These are phyloP conservation scores for Microbotryum scabiosae DNA, from an alignment of 1,284 basidiomycete species.

Conservation along the genomic window DNA sequence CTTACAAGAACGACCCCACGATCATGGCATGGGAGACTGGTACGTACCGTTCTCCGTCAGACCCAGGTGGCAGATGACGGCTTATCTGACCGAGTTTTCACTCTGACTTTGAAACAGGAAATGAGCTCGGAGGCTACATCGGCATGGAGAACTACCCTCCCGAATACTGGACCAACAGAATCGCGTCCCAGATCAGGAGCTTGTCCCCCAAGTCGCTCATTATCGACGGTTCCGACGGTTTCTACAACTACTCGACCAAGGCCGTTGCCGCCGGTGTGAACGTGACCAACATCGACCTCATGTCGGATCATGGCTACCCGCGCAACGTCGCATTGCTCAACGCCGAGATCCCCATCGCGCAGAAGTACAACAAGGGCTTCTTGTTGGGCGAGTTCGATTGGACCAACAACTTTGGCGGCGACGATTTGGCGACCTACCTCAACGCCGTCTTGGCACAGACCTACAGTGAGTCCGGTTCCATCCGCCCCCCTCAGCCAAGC, in stretches of 20 bases:
- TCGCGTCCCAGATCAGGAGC: conserved; percentile 12
- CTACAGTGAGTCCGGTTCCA: too few relatives aligned
- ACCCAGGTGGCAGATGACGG: too few relatives aligned
- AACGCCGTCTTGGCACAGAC: conserved; percentile 2
- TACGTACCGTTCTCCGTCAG: too few relatives aligned
- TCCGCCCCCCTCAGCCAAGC: too few relatives aligned
- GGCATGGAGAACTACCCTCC: conserved; percentile 18
- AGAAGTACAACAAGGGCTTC: conserved; percentile 12
- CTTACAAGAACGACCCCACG: conserved; percentile 26
- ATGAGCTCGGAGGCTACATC: conserved; percentile 27
- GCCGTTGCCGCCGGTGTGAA: not conserved
- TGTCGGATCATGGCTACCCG: conserved; percentile 24
- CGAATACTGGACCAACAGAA: conserved; percentile 13
- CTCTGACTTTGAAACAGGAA: not conserved
- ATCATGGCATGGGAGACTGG: conserved; percentile 30
- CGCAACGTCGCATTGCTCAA: conserved; percentile 17
- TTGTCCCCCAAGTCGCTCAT: conserved; percentile 18
- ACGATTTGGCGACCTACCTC: conserved; percentile 14
- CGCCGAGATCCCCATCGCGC: conserved; percentile 6
- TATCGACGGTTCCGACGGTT: conserved; percentile 26
- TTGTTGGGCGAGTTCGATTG: conserved; percentile 27
- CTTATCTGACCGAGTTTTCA: too few relatives aligned
- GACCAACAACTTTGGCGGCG: conserved; percentile 8
- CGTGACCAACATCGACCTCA: not conserved
- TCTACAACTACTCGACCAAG: conserved; percentile 17